Conservation (phyloP, 768 basidiomycete species). For the Panus rudis region DNA sequence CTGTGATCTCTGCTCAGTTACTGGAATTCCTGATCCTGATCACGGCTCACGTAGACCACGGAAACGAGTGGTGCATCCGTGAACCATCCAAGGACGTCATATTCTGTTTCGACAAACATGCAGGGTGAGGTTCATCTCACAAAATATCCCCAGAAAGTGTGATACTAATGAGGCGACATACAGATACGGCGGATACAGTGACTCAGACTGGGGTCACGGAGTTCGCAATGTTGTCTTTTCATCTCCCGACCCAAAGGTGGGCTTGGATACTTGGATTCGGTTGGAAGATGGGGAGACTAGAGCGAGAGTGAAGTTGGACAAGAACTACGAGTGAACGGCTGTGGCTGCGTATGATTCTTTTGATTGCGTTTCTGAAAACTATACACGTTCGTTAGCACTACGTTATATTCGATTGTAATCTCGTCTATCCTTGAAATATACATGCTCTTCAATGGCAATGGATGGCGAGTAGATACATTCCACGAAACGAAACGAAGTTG, state of each 20-base stretch:
- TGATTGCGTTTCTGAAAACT: too few species aligned
- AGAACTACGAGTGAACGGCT: conserved; percentile 28
- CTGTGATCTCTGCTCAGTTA: not conserved
- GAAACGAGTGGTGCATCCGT: conserved; percentile 73
- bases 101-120: conserved; percentile 76
- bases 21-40: not conserved
- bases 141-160: not conserved
- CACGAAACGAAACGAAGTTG: too few species aligned
- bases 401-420: too few species aligned
- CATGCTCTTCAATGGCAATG: too few species aligned
- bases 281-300: conserved; percentile 52
- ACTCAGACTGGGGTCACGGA: conserved; percentile 52
- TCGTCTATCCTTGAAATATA: too few species aligned
- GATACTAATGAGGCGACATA: conserved; percentile 4
- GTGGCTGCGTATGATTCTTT: too few species aligned
- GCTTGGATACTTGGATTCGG: conserved; percentile 59
- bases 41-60: conserved; percentile 45
- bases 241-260: conserved; percentile 36
- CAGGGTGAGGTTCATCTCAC: conserved; percentile 38
- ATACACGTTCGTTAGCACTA: too few species aligned
- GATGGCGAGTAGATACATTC: too few species aligned
- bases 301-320: conserved; percentile 46
- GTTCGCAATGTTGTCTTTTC: conserved; percentile 57
- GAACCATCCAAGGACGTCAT: conserved; percentile 54
- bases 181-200: conserved; percentile 62